phyloP scores from a whole-genome alignment of 495 filamentous ascomycete species.

The Poronia punctata region DNA sequence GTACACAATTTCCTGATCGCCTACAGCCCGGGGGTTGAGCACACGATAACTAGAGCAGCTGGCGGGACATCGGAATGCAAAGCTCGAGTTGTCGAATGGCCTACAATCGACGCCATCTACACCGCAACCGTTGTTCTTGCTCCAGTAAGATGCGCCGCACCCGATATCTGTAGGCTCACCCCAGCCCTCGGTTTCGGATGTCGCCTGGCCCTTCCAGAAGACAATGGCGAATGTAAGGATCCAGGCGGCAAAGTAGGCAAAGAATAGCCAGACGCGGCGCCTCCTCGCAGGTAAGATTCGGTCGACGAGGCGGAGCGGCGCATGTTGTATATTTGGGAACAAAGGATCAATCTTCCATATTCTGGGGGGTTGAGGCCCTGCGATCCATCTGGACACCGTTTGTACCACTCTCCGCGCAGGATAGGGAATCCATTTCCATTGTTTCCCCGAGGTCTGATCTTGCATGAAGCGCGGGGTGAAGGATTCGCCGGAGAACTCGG shows the following conservation, averaged over 20 bases:
- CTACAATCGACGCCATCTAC: conserved; percentile 72
- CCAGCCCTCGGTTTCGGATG: conserved; percentile 61
- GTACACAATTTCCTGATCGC: conserved; percentile 64
- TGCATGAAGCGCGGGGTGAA: conserved; percentile 36
- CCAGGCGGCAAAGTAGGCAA: conserved; percentile 62
- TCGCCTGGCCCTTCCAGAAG: conserved; percentile 54
- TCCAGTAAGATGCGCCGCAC: conserved; percentile 61
- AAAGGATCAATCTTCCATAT: conserved; percentile 60
- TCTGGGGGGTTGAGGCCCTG: conserved; percentile 60
- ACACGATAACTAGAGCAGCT: conserved; percentile 61
- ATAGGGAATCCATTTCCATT: conserved; percentile 43
- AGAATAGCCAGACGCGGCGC: conserved; percentile 52
- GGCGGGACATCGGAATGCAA: conserved; percentile 74
- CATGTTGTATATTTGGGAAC: conserved; percentile 61
- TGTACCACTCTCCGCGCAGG: conserved; percentile 33
- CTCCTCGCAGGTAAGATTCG: conserved; percentile 54
- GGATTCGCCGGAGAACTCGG: conserved; percentile 11
- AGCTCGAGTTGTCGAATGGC: conserved; percentile 63
- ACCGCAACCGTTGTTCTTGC: conserved; percentile 65
- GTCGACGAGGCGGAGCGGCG: conserved; percentile 57
- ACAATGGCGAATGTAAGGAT: conserved; percentile 63
- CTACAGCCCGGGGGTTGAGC: conserved; percentile 67
- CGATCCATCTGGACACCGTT: conserved; percentile 55
- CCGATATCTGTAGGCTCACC: conserved; percentile 59
- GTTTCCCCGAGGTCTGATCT: conserved; percentile 25